Base-by-base conservation (phyloP, 257 asterid genomes). In the Orobanche coerulescens region DNA sequence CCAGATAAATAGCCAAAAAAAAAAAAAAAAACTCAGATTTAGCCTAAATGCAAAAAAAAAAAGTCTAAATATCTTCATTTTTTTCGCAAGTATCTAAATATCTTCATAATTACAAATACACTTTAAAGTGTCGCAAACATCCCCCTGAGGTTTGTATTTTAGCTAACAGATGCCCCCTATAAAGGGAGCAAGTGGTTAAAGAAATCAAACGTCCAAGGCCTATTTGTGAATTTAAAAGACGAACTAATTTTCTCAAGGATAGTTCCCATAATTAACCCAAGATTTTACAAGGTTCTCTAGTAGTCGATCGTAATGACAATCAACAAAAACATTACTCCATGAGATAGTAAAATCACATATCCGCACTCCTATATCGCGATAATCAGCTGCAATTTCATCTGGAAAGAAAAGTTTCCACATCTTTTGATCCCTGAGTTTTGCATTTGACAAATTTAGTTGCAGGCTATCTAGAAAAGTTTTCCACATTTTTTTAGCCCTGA, bases 271-370 rank as follows among this genome's bases (percentile, higher is more conserved):
- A 11, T n/a, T n/a, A n/a, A n/a, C n/a, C n/a, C 2, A 37, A 37
- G 11, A 10, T 37, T 5, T 19, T 23, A 14, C 30, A 37, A 30
- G 10, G 54, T 12, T 36, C 25, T 78, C 76, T 18, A 12, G 50
- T 6, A 42, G 23, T 64, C 57, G 18, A n/a, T n/a, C n/a, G n/a
- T n/a, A 42, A 34, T 50, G 26, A n/a, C 24, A 1, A 37, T 50
- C 59, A 23, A 36, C 23, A 14, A 8, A 60, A 48, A 56, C 28
- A 7, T 20, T 58, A 49, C 46, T 56, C 31, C 58, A 48, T 47
- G 53, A 49, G 3, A 26, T 33, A 18, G 36, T 24, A 31, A 28
- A 22, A 24, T 1, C 43, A n/a, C n/a, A 23, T 18, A 50, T 61
- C 33, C 52, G 56, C 33, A 36, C 33, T 28, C 50, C 34, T 28